Percentiles rank a stretch among this genome's conserved stretches.
These are phyloP conservation scores for Sonneratia alba DNA, from an alignment of 345 rosid genomes.

Conservation along the genomic window DNA sequence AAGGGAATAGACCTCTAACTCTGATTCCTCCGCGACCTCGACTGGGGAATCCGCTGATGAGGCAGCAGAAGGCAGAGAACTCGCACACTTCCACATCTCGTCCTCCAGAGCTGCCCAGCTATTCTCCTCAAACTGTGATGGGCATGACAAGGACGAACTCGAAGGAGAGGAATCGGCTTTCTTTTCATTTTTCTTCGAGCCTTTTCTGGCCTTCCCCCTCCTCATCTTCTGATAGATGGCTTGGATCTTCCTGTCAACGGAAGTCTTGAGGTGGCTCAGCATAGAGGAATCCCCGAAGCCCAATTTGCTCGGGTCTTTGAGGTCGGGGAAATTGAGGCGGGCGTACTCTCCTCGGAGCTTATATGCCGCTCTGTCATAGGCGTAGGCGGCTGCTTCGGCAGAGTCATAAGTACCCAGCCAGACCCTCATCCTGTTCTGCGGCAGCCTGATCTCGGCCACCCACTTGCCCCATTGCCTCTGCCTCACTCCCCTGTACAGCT, in stretches of 20 bases:
- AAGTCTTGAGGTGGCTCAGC: conserved; percentile 40
- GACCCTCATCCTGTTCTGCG: conserved; percentile 87
- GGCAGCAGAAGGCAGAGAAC: background rate
- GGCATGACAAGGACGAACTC: conserved; percentile 18
- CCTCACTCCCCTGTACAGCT: conserved; percentile 91
- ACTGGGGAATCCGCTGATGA: background rate
- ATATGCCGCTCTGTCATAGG: conserved; percentile 92
- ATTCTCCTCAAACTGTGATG: conserved; percentile 8
- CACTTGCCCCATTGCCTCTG: conserved; percentile 99
- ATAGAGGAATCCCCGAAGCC: conserved; percentile 46
- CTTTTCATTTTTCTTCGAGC: conserved; percentile 19
- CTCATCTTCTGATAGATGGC: conserved; percentile 61
- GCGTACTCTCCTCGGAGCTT: conserved; percentile 96
- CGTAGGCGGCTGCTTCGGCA: conserved; percentile 85
- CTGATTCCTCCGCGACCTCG: background rate
- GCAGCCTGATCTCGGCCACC: conserved; percentile 94
- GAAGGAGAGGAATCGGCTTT: conserved; percentile 9
- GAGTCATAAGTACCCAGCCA: conserved; percentile 94
- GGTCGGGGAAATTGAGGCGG: conserved; percentile 67
- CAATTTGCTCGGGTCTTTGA: conserved; percentile 45
- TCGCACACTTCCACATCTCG: conserved; percentile 2
- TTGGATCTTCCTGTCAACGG: conserved; percentile 82
- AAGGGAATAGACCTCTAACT: conserved; percentile 45
- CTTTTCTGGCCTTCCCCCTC: conserved; percentile 55
- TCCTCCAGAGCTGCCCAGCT: background rate